Conservation (phyloP, 495 filamentous ascomycete species). For the Trichocladium uniseriatum region DNA sequence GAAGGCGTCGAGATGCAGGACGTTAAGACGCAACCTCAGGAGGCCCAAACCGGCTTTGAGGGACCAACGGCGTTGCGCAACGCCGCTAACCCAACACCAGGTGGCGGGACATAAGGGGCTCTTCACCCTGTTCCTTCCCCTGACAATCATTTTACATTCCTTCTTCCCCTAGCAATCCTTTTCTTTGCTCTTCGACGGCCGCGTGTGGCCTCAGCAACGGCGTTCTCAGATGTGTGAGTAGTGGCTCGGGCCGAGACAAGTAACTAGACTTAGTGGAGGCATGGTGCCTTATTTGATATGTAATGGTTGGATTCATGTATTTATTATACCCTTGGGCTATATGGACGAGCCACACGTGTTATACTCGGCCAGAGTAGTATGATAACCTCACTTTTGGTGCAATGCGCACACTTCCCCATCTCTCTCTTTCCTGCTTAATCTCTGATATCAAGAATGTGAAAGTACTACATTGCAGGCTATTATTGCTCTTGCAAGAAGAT, state of each 20-base stretch:
- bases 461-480: too few species aligned
- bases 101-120: background rate
- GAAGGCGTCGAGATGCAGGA: slow-evolving; percentile 40
- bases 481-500: too few species aligned
- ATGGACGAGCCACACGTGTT: background rate
- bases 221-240: slow-evolving; percentile 2
- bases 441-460: too few species aligned
- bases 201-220: background rate
- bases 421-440: too few species aligned
- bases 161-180: background rate
- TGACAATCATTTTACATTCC: background rate
- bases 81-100: background rate
- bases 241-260: background rate
- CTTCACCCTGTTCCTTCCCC: background rate
- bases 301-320: background rate
- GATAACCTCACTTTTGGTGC: background rate
- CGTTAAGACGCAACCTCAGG: slow-evolving; percentile 18
- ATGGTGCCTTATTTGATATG: background rate
- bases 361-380: background rate
- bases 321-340: slow-evolving; percentile 4
- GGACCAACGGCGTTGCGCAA: background rate
- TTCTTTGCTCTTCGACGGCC: background rate
- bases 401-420: too few species aligned
- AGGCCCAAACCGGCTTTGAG: background rate
- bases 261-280: slow-evolving; percentile 6